These are phyloP conservation scores for Prunella vulgaris DNA, from an alignment of 257 asterid genomes.

Conservation along the genomic window DNA sequence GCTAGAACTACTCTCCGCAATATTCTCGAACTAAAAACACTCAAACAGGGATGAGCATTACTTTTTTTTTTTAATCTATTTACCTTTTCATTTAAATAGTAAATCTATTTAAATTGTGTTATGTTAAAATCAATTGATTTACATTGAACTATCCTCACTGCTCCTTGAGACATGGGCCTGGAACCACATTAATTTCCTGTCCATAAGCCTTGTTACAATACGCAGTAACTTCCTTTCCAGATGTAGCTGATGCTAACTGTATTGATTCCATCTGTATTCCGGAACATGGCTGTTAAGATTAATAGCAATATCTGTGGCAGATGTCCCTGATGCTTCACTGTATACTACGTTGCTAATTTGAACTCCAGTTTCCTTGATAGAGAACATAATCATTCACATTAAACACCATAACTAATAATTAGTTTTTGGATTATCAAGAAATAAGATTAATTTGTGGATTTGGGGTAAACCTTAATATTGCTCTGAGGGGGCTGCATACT, in stretches of 20 bases:
- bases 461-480: too few species aligned
- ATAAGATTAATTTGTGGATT: too few species aligned
- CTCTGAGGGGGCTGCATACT: too few species aligned
- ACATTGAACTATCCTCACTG: too few species aligned
- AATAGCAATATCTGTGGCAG: slow-evolving; percentile 39
- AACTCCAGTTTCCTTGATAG: slow-evolving; percentile 49
- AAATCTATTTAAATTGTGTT: too few species aligned
- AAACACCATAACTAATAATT: too few species aligned
- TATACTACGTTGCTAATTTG: slow-evolving; percentile 46
- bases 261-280: slow-evolving; percentile 39
- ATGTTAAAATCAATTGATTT: neutral
- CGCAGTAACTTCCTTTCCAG: slow-evolving; percentile 34
- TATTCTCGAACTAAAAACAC: too few species aligned
- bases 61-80: too few species aligned
- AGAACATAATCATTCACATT: neutral
- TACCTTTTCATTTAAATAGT: too few species aligned
- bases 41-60: too few species aligned
- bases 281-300: slow-evolving; percentile 56
- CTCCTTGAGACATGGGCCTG: slow-evolving; percentile 42
- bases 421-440: too few species aligned
- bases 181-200: slow-evolving; percentile 33
- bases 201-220: slow-evolving; percentile 50
- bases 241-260: slow-evolving; percentile 17
- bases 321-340: slow-evolving; percentile 42
- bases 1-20: too few species aligned